Evolutionary conservation across 2,329 filamentous ascomycete genomes (phyloP), one percentile per base, ranked within the genome.

Genomic region (Aspergillus ibericus): DNA sequence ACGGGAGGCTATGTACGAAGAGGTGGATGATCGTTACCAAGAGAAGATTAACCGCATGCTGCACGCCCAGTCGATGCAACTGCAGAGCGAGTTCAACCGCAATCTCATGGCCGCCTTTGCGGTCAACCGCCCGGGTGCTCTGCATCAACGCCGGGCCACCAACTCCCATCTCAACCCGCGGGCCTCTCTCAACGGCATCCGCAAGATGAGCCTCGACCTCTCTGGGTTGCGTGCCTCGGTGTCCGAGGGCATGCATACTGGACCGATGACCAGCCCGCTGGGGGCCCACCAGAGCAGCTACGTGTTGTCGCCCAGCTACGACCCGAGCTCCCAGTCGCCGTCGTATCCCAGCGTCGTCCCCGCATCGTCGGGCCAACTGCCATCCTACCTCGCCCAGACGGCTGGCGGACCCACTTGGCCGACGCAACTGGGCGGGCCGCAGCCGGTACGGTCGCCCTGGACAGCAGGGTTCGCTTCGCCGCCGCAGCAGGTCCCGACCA

Each of bases 1-100:
- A 66, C 92, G 91, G 62, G 93, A 96, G 73, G 92, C 96, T 73
- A 96, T 96, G 91, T 97, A 97, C 71, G 92, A 96, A 70, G 93
- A 96, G 74, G 91, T 96, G 70, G 92, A 96, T 54, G 91, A 96
- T 66, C 90, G 93, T 57, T 75, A 75, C 50, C 72, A 75, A 56
- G 73, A 75, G 53, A 76, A 76, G 57, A 71, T 74, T 32, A 70
- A 74, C 42, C 70, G 69, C n/a, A 73, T 75, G 67, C 65, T 76
- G 49, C 72, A 75, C 40, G 71, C 68, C 4, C 74, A 76, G 61
- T 75, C 72, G 59, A 63, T 69, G 64, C 69, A 75, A 59, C 70
- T 76, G 49, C 71, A 77, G 59, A 68, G 70, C 50, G 70, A 75
- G 47, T 73, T 77, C 55, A 68, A 74, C 35, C 69, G 70, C 25